Percentiles rank a stretch among this genome's conserved stretches.
Conservation (phyloP, 2,329 filamentous ascomycete genomes). For the Epicoccum sorghinum region DNA sequence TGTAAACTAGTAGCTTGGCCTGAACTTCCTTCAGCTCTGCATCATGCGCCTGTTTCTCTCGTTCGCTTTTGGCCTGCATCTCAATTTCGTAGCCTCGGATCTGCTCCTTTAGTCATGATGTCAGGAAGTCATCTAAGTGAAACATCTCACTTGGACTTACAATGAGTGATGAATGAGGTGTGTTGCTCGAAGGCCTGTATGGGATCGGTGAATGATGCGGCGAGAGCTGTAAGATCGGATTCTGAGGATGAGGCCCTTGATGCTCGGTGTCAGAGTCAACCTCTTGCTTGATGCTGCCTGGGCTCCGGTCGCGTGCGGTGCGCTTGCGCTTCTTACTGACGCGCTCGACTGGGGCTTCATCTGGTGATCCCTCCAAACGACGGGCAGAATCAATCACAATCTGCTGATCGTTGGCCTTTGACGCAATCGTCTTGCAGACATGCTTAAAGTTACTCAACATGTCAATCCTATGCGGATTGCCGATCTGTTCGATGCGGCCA, state of each 20-base stretch:
- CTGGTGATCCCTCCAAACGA: too few relatives aligned
- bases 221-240: too few relatives aligned
- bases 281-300: not conserved
- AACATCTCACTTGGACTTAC: not conserved
- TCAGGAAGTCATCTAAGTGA: not conserved
- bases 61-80: not conserved
- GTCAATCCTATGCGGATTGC: not conserved
- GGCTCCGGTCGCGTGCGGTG: too few relatives aligned
- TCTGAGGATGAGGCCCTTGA: not conserved
- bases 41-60: not conserved
- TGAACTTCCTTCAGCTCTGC: not conserved
- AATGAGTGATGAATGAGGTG: not conserved
- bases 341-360: too few relatives aligned
- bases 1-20: not conserved
- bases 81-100: not conserved
- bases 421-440: not conserved
- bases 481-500: not conserved
- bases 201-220: not conserved
- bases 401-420: not conserved
- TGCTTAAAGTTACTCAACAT: conserved; percentile 5
- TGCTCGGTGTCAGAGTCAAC: not conserved
- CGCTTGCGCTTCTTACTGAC: too few relatives aligned
- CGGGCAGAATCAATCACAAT: not conserved
- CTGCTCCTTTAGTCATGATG: not conserved
- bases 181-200: not conserved